A percentile compares a stretch with the other conserved stretches of the same genome.
Evolutionary conservation across 306 rosid genomes (phyloP).

Genomic region (Lathyrus aphaca): DNA sequence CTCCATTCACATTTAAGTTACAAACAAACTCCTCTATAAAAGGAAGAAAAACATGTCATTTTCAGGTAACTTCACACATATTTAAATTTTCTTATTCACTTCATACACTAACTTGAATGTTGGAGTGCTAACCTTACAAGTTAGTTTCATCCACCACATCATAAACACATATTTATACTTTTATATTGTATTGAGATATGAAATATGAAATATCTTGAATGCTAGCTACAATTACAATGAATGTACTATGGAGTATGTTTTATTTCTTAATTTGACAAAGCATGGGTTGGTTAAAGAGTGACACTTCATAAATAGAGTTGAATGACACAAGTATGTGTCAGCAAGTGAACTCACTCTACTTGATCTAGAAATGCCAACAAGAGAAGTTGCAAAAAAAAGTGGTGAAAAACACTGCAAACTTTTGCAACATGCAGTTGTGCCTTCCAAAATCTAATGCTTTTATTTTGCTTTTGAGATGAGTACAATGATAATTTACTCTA

Average conservation of each 20-base stretch:
- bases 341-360: conserved; percentile 40
- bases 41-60: too few relatives aligned
- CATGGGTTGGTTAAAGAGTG: not conserved
- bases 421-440: conserved; percentile 14
- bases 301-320: conserved; percentile 13
- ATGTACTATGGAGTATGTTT: not conserved
- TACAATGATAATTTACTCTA: conserved; percentile 6
- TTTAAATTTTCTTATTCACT: too few relatives aligned
- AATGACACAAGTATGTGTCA: conserved; percentile 31
- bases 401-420: conserved; percentile 40
- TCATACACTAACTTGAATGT: too few relatives aligned
- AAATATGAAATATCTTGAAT: too few relatives aligned
- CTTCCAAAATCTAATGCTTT: not conserved
- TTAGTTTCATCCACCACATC: too few relatives aligned
- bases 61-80: too few relatives aligned
- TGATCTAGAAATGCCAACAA: conserved; percentile 58
- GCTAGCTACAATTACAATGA: too few relatives aligned
- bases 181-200: too few relatives aligned
- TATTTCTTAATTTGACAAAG: not conserved
- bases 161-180: too few relatives aligned
- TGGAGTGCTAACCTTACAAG: too few relatives aligned
- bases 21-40: too few relatives aligned
- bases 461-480: conserved; percentile 11
- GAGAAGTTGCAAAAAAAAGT: conserved; percentile 46
- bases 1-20: too few relatives aligned